Conservation (phyloP, 805 yeast species). For the Cephaloascus albidus region DNA sequence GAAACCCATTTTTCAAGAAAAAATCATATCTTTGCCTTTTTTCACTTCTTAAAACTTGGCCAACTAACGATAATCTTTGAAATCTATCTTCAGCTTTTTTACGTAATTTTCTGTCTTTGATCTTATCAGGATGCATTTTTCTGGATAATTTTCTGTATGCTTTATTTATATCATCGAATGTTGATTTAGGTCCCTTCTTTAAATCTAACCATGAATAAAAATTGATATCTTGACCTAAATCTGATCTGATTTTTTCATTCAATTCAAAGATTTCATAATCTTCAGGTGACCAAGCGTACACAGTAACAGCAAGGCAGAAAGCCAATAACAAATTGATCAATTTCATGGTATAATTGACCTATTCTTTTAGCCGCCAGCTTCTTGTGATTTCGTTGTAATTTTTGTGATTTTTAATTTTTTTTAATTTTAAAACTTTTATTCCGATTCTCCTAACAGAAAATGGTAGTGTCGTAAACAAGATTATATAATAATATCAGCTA, state of each 20-base stretch:
- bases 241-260: slow-evolving; percentile 52
- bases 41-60: slow-evolving; percentile 59
- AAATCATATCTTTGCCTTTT: slow-evolving; percentile 73
- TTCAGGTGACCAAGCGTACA: slow-evolving; percentile 46
- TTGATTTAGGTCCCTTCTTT: slow-evolving; percentile 30
- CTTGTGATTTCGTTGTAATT: no score
- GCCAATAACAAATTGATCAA: slow-evolving; percentile 7
- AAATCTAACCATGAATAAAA: slow-evolving; percentile 64
- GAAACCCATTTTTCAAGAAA: slow-evolving; percentile 78
- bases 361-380: no score
- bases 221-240: slow-evolving; percentile 50
- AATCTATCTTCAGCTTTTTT: slow-evolving; percentile 59
- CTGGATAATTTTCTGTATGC: slow-evolving; percentile 67
- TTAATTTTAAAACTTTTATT: no score
- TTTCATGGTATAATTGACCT: slow-evolving; percentile 3
- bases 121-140: slow-evolving; percentile 81
- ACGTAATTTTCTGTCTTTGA: slow-evolving; percentile 27
- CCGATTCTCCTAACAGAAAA: no score
- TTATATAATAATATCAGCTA: no score
- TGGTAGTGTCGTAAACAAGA: no score
- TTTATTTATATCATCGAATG: slow-evolving; percentile 45
- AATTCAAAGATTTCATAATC: slow-evolving; percentile 79
- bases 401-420: no score
- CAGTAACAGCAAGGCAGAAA: slow-evolving; percentile 8
- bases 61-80: slow-evolving; percentile 68